These are phyloP conservation scores for Cercospora nicotianae DNA, from an alignment of 2,329 filamentous ascomycete genomes.

Conservation along the genomic window DNA sequence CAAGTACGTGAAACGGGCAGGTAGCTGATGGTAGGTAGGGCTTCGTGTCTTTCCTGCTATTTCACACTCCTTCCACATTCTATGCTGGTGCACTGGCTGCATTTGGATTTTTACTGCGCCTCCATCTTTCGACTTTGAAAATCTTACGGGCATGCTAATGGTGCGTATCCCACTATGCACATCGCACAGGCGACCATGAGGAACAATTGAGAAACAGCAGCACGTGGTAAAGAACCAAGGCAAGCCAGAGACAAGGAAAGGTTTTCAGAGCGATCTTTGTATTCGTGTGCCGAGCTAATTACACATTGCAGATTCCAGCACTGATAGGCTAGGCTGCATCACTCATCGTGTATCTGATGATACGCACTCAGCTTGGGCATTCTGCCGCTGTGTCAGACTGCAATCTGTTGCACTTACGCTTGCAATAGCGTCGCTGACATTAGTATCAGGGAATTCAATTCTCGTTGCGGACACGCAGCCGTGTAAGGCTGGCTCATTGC, in stretches of 20 bases:
- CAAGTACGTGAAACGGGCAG: conserved; percentile 6
- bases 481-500: not conserved
- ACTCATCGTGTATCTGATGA: not conserved
- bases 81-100: not conserved
- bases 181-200: not conserved
- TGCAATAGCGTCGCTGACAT: not conserved
- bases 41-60: not conserved
- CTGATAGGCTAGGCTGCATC: not conserved
- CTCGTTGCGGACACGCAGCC: not conserved
- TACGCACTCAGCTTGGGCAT: not conserved
- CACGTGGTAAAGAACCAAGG: not conserved
- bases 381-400: not conserved
- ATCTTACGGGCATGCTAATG: not conserved
- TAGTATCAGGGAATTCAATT: not conserved
- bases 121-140: not conserved
- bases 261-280: not conserved
- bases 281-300: not conserved
- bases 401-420: not conserved
- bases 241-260: not conserved
- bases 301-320: not conserved
- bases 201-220: not conserved
- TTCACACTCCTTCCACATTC: not conserved
- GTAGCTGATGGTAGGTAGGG: not conserved
- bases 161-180: not conserved
- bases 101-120: not conserved